phyloP scores from a whole-genome alignment of 352 stramenopile species.

The Phytophthora foliorum region DNA sequence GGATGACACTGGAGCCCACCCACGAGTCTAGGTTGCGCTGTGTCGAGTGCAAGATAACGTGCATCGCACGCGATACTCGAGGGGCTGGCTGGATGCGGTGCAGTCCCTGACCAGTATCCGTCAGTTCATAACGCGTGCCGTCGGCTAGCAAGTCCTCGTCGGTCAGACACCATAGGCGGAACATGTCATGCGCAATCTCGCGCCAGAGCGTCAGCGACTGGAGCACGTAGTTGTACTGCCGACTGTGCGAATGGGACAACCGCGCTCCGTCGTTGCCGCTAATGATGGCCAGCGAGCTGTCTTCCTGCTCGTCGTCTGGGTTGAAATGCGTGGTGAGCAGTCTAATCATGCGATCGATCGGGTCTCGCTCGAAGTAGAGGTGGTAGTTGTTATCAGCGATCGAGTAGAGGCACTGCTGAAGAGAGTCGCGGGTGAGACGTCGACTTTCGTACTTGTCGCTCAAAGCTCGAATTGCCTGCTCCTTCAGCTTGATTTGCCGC shows the following conservation, averaged over 20 bases:
- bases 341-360: slow-evolving; percentile 96
- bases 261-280: slow-evolving; percentile 93
- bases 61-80: slow-evolving; percentile 96
- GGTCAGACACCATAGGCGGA: slow-evolving; percentile 96
- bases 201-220: slow-evolving; percentile 97
- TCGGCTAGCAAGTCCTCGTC: slow-evolving; percentile 93
- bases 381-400: slow-evolving; percentile 98
- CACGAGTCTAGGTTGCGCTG: slow-evolving; percentile 84
- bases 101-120: slow-evolving; percentile 96
- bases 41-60: slow-evolving; percentile 92
- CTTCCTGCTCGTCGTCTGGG: slow-evolving; percentile 71
- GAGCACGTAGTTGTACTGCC: slow-evolving; percentile 97
- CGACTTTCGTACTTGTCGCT: slow-evolving; percentile 76
- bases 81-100: slow-evolving; percentile 95
- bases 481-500: slow-evolving; percentile 94
- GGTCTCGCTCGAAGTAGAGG: slow-evolving; percentile 97
- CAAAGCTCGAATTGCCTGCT: slow-evolving; percentile 90
- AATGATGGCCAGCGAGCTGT: slow-evolving; percentile 93
- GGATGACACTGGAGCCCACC: slow-evolving; percentile 96
- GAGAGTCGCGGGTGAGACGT: slow-evolving; percentile 77
- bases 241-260: slow-evolving; percentile 95
- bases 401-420: slow-evolving; percentile 96
- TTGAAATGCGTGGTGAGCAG: slow-evolving; percentile 91
- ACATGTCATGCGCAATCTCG: slow-evolving; percentile 97
- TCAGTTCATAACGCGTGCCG: slow-evolving; percentile 88